Percentiles rank a stretch among this genome's conserved stretches.
Conservation (phyloP, 306 rosid species). For the Herpetospermum pedunculosum region DNA sequence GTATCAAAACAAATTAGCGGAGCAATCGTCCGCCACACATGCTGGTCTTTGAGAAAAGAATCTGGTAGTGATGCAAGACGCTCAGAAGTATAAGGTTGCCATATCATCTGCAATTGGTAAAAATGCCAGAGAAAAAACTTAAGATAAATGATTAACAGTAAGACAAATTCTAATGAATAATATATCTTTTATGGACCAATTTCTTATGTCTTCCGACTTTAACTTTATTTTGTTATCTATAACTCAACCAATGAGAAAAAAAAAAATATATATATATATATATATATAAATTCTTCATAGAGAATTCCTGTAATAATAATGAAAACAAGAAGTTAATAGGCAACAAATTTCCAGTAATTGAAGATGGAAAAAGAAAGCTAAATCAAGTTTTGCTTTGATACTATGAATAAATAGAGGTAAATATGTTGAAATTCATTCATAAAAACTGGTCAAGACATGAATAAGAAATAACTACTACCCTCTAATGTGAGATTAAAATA, state of each 20-base stretch:
- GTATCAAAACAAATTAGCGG: slow-evolving; percentile 14
- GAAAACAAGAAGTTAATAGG: neutral
- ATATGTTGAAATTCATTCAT: no score
- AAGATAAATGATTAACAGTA: neutral
- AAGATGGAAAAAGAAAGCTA: no score
- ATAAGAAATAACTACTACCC: no score
- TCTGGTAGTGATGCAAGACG: slow-evolving; percentile 11
- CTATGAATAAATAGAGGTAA: no score
- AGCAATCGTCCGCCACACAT: slow-evolving; percentile 11
- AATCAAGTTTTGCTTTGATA: no score
- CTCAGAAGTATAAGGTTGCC: slow-evolving; percentile 18
- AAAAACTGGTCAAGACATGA: no score
- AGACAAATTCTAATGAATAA: neutral
- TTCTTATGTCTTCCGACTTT: neutral
- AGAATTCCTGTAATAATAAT: neutral
- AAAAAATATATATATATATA: no score
- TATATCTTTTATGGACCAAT: neutral
- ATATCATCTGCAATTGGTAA: slow-evolving; percentile 5
- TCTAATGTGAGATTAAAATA: no score
- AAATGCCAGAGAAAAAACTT: neutral
- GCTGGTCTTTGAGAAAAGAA: slow-evolving; percentile 6
- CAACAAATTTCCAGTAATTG: no score
- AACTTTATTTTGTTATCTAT: neutral
- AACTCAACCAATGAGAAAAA: neutral
- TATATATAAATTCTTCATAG: neutral